Evolutionary conservation across 352 stramenopile genomes (phyloP).

Genomic region (Phytophthora pseudosyringae): DNA sequence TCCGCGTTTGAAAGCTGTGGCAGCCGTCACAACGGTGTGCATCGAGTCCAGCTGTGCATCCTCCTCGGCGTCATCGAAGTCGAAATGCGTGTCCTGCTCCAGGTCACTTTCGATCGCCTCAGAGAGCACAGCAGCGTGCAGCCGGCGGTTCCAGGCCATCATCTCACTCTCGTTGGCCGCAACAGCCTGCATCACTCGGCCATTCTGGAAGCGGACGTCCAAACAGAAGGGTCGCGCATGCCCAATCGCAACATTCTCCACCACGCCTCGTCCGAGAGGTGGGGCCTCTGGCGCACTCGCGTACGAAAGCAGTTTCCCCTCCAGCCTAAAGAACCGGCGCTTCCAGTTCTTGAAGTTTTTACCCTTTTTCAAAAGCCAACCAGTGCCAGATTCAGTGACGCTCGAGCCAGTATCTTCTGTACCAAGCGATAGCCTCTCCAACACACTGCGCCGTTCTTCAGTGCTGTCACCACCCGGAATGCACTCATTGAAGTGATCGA

Average conservation of each 20-base stretch:
- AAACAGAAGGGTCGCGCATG: slow-evolving; percentile 72
- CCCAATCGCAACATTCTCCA: slow-evolving; percentile 60
- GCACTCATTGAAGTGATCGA: slow-evolving; percentile 51
- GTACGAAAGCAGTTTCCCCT: slow-evolving; percentile 71
- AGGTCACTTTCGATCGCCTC: slow-evolving; percentile 36
- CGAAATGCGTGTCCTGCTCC: slow-evolving; percentile 51
- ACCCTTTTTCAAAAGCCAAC: slow-evolving; percentile 67
- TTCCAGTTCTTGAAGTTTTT: slow-evolving; percentile 78
- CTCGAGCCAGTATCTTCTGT: slow-evolving; percentile 28
- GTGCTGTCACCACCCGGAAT: slow-evolving; percentile 25
- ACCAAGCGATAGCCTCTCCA: slow-evolving; percentile 36
- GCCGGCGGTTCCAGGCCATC: slow-evolving; percentile 58
- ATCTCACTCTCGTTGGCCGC: slow-evolving; percentile 63
- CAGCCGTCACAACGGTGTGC: slow-evolving; percentile 41
- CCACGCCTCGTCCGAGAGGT: slow-evolving; percentile 56
- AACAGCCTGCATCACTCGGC: slow-evolving; percentile 65
- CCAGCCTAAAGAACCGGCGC: slow-evolving; percentile 63
- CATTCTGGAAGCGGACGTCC: slow-evolving; percentile 68
- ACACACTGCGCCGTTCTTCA: slow-evolving; percentile 30
- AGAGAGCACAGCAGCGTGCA: slow-evolving; percentile 56
- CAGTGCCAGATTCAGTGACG: slow-evolving; percentile 38
- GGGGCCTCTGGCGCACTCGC: slow-evolving; percentile 40
- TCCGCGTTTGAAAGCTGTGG: slow-evolving; percentile 46
- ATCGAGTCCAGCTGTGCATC: slow-evolving; percentile 44
- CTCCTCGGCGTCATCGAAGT: slow-evolving; percentile 61